phyloP scores from a whole-genome alignment of 2,329 filamentous ascomycete genomes.

The Fusarium torulosum region DNA sequence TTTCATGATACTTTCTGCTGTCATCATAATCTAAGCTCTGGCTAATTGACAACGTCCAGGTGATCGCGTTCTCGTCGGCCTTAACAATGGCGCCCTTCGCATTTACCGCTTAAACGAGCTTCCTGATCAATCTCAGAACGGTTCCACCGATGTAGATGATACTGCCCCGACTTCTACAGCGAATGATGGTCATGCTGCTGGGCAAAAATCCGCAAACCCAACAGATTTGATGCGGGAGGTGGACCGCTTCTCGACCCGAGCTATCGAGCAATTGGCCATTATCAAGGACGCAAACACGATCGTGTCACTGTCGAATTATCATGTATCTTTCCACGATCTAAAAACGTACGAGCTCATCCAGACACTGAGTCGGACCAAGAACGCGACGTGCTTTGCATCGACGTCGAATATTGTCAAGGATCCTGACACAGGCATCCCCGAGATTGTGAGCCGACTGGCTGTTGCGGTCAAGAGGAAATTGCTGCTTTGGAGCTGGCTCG shows the following conservation, averaged over 20 bases:
- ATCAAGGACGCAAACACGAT: conserved; percentile 96
- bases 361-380: conserved; percentile 83
- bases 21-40: neutral
- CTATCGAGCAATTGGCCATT: conserved; percentile 92
- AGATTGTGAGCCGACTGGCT: conserved; percentile 90
- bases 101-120: conserved; percentile 91
- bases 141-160: conserved; percentile 49
- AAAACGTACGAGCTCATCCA: conserved; percentile 86
- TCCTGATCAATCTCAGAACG: conserved; percentile 54
- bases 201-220: conserved; percentile 60
- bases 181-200: conserved; percentile 49
- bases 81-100: conserved; percentile 88
- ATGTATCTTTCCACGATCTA: conserved; percentile 90
- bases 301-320: conserved; percentile 89
- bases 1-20: neutral
- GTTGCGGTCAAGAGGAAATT: conserved; percentile 94
- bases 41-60: conserved; percentile 61
- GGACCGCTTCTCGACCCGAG: conserved; percentile 91
- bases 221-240: conserved; percentile 91
- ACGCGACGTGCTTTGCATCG: conserved; percentile 89
- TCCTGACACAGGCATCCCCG: conserved; percentile 84
- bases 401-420: conserved; percentile 97
- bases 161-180: conserved; percentile 46
- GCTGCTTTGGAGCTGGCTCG: conserved; percentile 94
- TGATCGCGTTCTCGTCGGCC: conserved; percentile 89